Conservation (phyloP, 208 protist genomes). For the Eutreptiella sp. region DNA sequence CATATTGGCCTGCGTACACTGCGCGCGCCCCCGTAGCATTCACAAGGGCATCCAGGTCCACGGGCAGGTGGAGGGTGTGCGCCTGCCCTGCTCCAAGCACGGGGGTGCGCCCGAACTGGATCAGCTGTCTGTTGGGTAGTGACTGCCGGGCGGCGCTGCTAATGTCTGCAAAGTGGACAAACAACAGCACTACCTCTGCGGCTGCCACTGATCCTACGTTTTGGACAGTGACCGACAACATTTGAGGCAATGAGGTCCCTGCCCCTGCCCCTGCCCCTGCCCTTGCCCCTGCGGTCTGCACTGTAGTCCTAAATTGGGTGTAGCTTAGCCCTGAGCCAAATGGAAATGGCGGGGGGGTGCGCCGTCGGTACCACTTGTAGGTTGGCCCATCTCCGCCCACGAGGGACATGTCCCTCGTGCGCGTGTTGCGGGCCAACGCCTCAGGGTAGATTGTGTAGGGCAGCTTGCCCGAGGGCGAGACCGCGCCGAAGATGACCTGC, state of each 20-base stretch:
- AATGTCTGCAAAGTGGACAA: too few relatives aligned
- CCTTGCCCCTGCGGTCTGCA: too few relatives aligned
- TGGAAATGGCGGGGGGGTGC: slow-evolving; percentile 21
- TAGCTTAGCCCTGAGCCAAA: slow-evolving; percentile 35
- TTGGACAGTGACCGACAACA: neutral
- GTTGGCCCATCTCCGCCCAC: slow-evolving; percentile 24
- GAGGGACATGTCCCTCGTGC: slow-evolving; percentile 30
- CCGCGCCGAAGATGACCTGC: slow-evolving; percentile 27
- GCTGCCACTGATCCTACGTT: slow-evolving; percentile 4
- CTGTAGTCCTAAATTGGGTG: slow-evolving; percentile 20
- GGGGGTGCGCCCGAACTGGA: too few relatives aligned
- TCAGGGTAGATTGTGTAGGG: slow-evolving; percentile 39
- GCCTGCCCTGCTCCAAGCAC: too few relatives aligned
- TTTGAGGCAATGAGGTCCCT: too few relatives aligned
- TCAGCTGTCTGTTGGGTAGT: too few relatives aligned
- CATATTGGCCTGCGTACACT: too few relatives aligned
- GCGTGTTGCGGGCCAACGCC: slow-evolving; percentile 17
- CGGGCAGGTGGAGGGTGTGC: too few relatives aligned
- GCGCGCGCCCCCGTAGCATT: too few relatives aligned
- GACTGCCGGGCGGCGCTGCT: too few relatives aligned
- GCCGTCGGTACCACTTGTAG: slow-evolving; percentile 44
- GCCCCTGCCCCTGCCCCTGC: too few relatives aligned
- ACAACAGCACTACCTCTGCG: slow-evolving; percentile 11
- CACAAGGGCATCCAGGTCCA: too few relatives aligned
- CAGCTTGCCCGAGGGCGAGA: slow-evolving; percentile 38